A percentile compares a stretch with the other conserved stretches of the same genome.
These are phyloP conservation scores for Corymbia maculata DNA, from an alignment of 345 rosid genomes.

Conservation along the genomic window DNA sequence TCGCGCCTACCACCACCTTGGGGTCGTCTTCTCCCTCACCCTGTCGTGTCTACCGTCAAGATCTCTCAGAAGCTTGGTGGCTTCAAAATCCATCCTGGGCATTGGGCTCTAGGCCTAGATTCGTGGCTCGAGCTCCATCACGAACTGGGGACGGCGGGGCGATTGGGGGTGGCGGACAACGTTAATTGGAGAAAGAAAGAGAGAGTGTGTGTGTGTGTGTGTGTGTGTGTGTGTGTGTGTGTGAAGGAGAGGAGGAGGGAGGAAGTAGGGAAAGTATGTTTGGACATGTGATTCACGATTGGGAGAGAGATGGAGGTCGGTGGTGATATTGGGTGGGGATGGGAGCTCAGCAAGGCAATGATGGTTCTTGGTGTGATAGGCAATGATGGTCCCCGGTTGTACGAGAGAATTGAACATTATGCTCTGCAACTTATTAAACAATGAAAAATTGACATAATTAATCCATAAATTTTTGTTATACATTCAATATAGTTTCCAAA, in stretches of 20 bases:
- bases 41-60: neutral
- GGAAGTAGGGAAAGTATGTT: neutral
- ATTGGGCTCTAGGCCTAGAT: neutral
- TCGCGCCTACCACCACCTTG: accelerated
- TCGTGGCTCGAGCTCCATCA: neutral
- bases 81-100: neutral
- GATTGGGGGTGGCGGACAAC: neutral
- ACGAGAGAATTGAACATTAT: neutral
- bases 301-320: neutral
- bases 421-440: accelerated
- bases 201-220: neutral
- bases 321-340: neutral
- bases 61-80: neutral
- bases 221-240: neutral
- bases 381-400: neutral
- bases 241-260: neutral
- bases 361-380: neutral
- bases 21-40: neutral
- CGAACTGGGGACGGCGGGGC: neutral
- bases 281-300: neutral
- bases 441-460: neutral
- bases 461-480: too few relatives aligned
- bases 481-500: too few relatives aligned
- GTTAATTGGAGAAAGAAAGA: neutral
- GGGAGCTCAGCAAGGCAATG: neutral